Evolutionary conservation across 371 early-diverging fungal genomes (phyloP), one percentile per base, ranked within the genome.

Genomic region (Mucor ambiguus): DNA sequence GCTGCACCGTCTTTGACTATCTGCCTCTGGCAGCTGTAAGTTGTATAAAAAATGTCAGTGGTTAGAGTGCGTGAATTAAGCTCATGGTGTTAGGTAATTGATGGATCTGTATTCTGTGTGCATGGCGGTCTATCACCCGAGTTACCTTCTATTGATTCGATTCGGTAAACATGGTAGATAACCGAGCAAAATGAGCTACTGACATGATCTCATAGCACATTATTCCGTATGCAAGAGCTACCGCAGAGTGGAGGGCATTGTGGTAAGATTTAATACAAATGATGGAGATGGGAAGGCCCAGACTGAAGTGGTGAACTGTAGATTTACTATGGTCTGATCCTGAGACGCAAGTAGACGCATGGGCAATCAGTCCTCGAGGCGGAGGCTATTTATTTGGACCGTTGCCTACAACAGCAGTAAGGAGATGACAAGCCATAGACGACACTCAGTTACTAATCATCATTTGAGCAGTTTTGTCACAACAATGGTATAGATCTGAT

Each of bases 71-170:
- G n/a, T 28, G 7, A 5, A 52, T 28, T 52, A 52, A 52, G 28
- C 14, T 46, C 8, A 44, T 28, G 22, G 38, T 18, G 7, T 22
- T 29, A 64, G 64, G 65, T 69, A 0, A 70, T 70, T 65, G 70
- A 70, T 70, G 82, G 82, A 1, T 74, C 82, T 12, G 93, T 95
- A 65, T 98, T 99, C 80, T 99, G 99, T 86, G 91, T 98, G 52
- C 99, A 99, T 83, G 99, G 99, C 60, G 99, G 99, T 54, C 81
- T 99, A 44, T 97, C 98, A 33, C 99, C 99, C 4, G 96, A 97
- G 71, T 84, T 99, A 63, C 80, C 82, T 28, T 82, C 82, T 3
- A 66, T 82, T 59, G 82, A 82, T 60, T 79, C 82, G 11, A 82
- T 82, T 63, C 74, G 82, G 82, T 79, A 77, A 63, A 26, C 16